Conservation (phyloP, 176 grass and related monocot species). For the Neostapfia colusana region DNA sequence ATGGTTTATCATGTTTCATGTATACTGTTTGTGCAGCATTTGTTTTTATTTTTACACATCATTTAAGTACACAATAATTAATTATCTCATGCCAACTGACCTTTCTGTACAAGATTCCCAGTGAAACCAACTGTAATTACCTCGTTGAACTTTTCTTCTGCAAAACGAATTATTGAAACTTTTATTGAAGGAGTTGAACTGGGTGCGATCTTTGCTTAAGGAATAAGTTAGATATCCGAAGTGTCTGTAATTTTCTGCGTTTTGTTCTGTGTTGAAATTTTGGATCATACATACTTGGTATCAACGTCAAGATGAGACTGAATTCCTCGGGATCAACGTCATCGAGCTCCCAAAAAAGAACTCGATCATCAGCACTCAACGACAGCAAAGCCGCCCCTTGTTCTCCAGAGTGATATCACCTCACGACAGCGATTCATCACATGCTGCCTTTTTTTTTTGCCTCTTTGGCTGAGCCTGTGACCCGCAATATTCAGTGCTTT, state of each 20-base stretch:
- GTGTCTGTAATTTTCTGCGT: neutral
- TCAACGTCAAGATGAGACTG: neutral
- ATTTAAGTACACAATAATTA: neutral
- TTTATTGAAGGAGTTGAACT: neutral
- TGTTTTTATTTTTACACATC: constrained; percentile 15
- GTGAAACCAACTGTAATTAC: neutral
- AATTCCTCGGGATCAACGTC: neutral
- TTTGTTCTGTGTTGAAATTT: neutral
- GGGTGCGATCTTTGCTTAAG: neutral
- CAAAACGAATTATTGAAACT: neutral
- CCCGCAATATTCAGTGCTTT: constrained; percentile 36
- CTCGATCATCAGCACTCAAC: constrained; percentile 24
- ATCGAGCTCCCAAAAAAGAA: constrained; percentile 41
- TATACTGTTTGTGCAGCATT: constrained; percentile 4
- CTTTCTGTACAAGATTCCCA: constrained; percentile 5
- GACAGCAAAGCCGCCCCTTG: constrained; percentile 5
- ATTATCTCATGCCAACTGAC: neutral
- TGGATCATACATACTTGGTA: constrained; percentile 1
- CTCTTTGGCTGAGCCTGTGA: constrained; percentile 22
- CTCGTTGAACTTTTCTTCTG: neutral
- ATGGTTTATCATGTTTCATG: constrained; percentile 17
- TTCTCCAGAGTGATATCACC: constrained; percentile 29
- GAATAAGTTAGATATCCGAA: neutral
- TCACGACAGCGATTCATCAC: constrained; percentile 30
- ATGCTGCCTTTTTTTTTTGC: constrained; percentile 20